Conservation (phyloP, 2,329 filamentous ascomycete genomes). For the Apiospora malaysiana region DNA sequence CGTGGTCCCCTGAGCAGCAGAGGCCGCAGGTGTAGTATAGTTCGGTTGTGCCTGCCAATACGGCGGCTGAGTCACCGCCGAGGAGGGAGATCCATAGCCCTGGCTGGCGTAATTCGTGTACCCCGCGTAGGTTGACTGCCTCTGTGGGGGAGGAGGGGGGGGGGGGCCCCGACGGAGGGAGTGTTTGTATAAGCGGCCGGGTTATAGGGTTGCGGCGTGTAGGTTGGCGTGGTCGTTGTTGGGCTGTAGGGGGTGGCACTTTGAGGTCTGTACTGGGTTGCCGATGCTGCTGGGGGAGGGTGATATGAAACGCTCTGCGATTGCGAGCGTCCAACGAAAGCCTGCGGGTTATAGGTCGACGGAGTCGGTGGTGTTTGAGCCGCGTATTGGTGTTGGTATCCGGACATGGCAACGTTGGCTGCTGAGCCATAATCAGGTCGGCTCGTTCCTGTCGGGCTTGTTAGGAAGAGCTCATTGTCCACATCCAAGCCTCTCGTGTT, state of each 20-base stretch:
- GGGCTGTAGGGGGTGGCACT: constrained; percentile 21
- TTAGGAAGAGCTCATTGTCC: constrained; percentile 70
- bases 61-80: constrained; percentile 36
- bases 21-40: constrained; percentile 35
- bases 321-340: constrained; percentile 60
- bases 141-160: constrained; percentile 48
- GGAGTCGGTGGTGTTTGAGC: constrained; percentile 52
- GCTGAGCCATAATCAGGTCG: constrained; percentile 48
- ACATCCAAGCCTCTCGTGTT: constrained; percentile 41
- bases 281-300: constrained; percentile 44
- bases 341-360: constrained; percentile 73
- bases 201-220: constrained; percentile 47
- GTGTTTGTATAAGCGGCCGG: constrained; percentile 62
- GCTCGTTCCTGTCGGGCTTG: constrained; percentile 48
- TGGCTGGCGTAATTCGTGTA: constrained; percentile 52
- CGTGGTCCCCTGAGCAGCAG: constrained; percentile 37
- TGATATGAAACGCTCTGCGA: constrained; percentile 56
- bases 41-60: constrained; percentile 39
- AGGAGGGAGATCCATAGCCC: constrained; percentile 40
- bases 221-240: constrained; percentile 25
- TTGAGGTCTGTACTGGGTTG: constrained; percentile 28
- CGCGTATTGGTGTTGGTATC: constrained; percentile 60
- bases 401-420: constrained; percentile 51
- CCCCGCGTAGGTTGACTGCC: constrained; percentile 57
- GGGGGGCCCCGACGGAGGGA: constrained; percentile 35